Conservation (phyloP, 495 filamentous ascomycete genomes). For the Bathelium albidoporum region DNA sequence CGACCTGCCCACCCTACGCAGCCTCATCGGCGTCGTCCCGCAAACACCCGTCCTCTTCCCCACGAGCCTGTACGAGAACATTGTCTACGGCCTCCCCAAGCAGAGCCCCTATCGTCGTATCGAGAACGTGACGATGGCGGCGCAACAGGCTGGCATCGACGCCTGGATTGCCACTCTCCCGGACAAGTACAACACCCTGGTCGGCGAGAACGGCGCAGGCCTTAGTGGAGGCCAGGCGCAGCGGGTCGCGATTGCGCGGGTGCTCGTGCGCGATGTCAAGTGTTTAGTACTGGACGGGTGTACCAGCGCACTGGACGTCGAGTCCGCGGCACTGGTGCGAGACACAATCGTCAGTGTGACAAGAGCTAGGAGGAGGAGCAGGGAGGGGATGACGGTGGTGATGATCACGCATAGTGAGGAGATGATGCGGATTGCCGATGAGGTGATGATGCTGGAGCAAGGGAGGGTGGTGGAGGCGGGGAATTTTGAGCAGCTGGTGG, state of each 20-base stretch:
- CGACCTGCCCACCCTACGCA: constrained; percentile 54
- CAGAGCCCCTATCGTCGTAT: constrained; percentile 31
- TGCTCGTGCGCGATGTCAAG: constrained; percentile 56
- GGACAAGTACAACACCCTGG: constrained; percentile 58
- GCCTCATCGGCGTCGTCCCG: constrained; percentile 62
- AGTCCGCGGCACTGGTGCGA: constrained; percentile 57
- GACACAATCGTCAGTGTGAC: constrained; percentile 49
- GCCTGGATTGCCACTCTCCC: constrained; percentile 69
- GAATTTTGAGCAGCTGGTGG: constrained; percentile 44
- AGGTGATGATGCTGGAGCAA: constrained; percentile 58
- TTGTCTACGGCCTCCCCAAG: constrained; percentile 59
- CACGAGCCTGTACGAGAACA: constrained; percentile 61
- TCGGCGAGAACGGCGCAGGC: constrained; percentile 67
- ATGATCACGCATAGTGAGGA: constrained; percentile 69
- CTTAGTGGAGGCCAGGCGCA: constrained; percentile 82
- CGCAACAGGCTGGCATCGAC: constrained; percentile 61
- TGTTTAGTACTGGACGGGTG: constrained; percentile 82
- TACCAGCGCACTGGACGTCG: constrained; percentile 67
- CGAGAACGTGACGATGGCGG: constrained; percentile 46
- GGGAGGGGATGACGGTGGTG: constrained; percentile 44
- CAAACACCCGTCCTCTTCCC: constrained; percentile 74
- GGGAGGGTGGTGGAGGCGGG: constrained; percentile 61
- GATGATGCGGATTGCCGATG: constrained; percentile 73
- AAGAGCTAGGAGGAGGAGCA: constrained; percentile 18
- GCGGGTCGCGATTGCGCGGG: constrained; percentile 70